Percentiles rank a stretch among this genome's conserved stretches.
phyloP scores from a whole-genome alignment of 2,329 filamentous ascomycete species.

The Epichloe gansuensis region DNA sequence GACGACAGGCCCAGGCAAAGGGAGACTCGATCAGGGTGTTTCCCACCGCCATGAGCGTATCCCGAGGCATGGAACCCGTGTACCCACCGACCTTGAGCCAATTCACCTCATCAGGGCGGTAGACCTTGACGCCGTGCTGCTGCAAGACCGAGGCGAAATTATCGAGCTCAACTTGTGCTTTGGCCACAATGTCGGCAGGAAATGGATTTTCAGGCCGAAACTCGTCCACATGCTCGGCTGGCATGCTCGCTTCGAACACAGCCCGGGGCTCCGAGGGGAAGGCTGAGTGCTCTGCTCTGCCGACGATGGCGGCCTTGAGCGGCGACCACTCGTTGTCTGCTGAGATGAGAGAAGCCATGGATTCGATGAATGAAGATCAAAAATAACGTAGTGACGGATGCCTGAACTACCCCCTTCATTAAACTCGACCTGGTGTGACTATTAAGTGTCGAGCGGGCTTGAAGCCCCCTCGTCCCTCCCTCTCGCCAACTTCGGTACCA shows the following conservation, averaged over 20 bases:
- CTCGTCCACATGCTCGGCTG: neutral
- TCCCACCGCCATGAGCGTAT: constrained; percentile 20
- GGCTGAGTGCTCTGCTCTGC: constrained; percentile 14
- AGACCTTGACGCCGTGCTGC: constrained; percentile 13
- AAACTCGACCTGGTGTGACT: neutral
- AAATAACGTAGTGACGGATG: neutral
- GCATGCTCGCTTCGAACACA: constrained; percentile 14
- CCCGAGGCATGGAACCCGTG: constrained; percentile 22
- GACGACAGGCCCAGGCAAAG: constrained; percentile 19
- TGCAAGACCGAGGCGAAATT: constrained; percentile 13
- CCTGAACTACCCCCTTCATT: neutral
- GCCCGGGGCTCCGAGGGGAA: constrained; percentile 13
- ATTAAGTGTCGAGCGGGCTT: neutral
- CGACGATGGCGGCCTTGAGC: constrained; percentile 15
- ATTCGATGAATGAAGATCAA: neutral
- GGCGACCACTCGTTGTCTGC: constrained; percentile 17
- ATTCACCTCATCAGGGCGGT: constrained; percentile 12
- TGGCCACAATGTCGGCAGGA: constrained; percentile 11
- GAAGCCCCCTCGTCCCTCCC: too few species aligned
- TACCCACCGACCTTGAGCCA: constrained; percentile 17
- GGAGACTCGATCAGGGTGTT: constrained; percentile 19
- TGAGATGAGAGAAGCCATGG: constrained; percentile 4
- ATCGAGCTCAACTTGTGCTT: constrained; percentile 14
- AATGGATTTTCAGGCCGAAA: constrained; percentile 14
- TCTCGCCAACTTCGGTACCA: too few species aligned